Conservation (phyloP, 768 basidiomycete genomes). For the Rhodotorula sphaerocarpa region DNA sequence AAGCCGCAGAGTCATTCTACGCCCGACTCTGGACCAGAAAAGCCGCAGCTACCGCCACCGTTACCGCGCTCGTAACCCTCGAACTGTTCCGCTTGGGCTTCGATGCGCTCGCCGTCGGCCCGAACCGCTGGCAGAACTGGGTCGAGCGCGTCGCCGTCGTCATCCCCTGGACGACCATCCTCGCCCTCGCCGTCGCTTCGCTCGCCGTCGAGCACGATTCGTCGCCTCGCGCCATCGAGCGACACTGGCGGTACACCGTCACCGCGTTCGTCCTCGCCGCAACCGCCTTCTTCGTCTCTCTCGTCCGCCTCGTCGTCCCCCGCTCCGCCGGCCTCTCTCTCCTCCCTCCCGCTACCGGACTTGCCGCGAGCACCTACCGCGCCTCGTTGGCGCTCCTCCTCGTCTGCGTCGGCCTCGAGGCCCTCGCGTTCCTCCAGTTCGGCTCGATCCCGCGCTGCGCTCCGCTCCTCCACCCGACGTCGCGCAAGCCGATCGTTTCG, state of each 20-base stretch:
- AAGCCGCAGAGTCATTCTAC: conserved; percentile 25
- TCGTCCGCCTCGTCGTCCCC: conserved; percentile 30
- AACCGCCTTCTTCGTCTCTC: neutral
- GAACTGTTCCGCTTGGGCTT: conserved; percentile 10
- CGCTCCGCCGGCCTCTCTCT: conserved; percentile 12
- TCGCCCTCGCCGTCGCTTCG: conserved; percentile 6
- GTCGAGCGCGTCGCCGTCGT: conserved; percentile 1
- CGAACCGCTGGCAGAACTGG: neutral
- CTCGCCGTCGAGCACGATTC: conserved; percentile 9
- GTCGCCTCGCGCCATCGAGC: neutral
- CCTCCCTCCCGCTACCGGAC: conserved; percentile 1
- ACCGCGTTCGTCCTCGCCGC: conserved; percentile 11
- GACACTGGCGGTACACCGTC: conserved; percentile 30
- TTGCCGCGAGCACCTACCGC: neutral
- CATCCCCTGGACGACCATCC: conserved; percentile 17
- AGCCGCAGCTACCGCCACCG: neutral
- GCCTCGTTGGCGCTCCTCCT: conserved; percentile 4
- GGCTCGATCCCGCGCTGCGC: conserved; percentile 22
- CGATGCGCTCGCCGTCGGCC: neutral
- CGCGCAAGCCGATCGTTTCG: neutral
- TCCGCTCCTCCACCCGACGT: neutral
- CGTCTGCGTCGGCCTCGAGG: neutral
- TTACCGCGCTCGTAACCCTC: neutral
- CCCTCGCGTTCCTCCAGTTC: conserved; percentile 4
- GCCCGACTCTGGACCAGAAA: conserved; percentile 3